Conservation (phyloP, 495 filamentous ascomycete species). For the Podospora pseudopauciseta region DNA sequence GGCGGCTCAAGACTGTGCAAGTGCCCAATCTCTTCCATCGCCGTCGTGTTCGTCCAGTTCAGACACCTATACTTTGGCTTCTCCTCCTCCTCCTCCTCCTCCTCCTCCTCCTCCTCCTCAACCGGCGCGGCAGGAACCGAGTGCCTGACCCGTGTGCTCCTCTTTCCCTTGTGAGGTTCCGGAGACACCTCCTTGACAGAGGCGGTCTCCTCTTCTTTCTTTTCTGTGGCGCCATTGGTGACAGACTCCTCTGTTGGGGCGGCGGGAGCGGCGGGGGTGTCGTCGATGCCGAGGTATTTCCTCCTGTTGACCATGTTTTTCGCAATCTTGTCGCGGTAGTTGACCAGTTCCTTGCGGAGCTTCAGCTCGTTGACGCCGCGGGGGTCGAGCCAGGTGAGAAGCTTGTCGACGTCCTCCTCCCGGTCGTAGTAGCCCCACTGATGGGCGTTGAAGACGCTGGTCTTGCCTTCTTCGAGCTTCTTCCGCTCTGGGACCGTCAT, state of each 20-base stretch:
- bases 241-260: conserved; percentile 44
- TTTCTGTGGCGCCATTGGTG: conserved; percentile 34
- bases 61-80: conserved; percentile 63
- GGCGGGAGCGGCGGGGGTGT: conserved; percentile 24
- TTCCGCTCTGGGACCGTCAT: conserved; percentile 83
- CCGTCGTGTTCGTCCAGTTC: conserved; percentile 76
- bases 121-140: conserved; percentile 50
- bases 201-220: conserved; percentile 16
- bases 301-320: conserved; percentile 75
- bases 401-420: conserved; percentile 65
- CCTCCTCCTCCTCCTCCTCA: conserved; percentile 24
- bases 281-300: conserved; percentile 53
- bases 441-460: conserved; percentile 67
- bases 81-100: conserved; percentile 18
- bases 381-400: conserved; percentile 84
- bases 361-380: conserved; percentile 79
- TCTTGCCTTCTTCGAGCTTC: conserved; percentile 78
- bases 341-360: conserved; percentile 76
- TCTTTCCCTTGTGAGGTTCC: conserved; percentile 38
- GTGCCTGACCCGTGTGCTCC: conserved; percentile 63
- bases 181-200: conserved; percentile 25
- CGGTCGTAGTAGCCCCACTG: conserved; percentile 93
- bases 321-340: conserved; percentile 71
- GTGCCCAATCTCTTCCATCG: conserved; percentile 72
- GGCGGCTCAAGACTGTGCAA: conserved; percentile 75